phyloP scores from a whole-genome alignment of 2,329 filamentous ascomycete genomes.

The Cercospora beticola region DNA sequence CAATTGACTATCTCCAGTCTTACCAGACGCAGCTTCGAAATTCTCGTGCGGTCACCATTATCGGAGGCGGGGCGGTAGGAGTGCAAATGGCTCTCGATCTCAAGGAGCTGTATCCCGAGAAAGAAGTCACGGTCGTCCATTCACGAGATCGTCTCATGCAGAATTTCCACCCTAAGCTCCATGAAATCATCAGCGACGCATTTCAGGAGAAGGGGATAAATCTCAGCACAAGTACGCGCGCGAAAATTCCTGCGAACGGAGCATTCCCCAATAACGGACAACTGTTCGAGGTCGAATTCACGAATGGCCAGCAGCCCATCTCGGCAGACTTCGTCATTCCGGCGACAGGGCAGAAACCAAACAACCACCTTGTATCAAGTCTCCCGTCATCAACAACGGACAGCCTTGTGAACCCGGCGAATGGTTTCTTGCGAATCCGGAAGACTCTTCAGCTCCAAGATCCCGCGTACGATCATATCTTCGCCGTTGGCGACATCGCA shows the following conservation, averaged over 20 bases:
- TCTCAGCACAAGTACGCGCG: constrained; percentile 48
- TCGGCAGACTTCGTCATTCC: constrained; percentile 58
- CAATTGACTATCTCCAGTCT: constrained; percentile 17
- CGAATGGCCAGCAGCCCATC: constrained; percentile 45
- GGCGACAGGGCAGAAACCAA: constrained; percentile 60
- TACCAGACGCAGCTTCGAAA: constrained; percentile 28
- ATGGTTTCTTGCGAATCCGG: constrained; percentile 46
- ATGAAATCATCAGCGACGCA: constrained; percentile 42
- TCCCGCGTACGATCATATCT: constrained; percentile 53
- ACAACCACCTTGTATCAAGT: constrained; percentile 54
- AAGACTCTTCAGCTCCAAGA: constrained; percentile 59
- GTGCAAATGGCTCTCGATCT: constrained; percentile 62
- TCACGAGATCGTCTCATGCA: constrained; percentile 56
- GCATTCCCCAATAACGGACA: constrained; percentile 28
- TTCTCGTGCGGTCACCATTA: constrained; percentile 24
- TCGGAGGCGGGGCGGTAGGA: constrained; percentile 61
- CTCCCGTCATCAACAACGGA: constrained; percentile 48
- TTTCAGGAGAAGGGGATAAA: constrained; percentile 51
- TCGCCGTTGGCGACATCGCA: constrained; percentile 64
- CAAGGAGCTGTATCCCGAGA: constrained; percentile 57
- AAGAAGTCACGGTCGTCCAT: constrained; percentile 59
- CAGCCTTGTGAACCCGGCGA: constrained; percentile 20
- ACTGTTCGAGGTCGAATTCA: constrained; percentile 43
- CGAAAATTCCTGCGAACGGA: constrained; percentile 29
- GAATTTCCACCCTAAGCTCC: constrained; percentile 48